Evolutionary conservation across 768 basidiomycete species (phyloP), one percentile per base, ranked within the genome.

Genomic region (Hypholoma sublateritium): DNA sequence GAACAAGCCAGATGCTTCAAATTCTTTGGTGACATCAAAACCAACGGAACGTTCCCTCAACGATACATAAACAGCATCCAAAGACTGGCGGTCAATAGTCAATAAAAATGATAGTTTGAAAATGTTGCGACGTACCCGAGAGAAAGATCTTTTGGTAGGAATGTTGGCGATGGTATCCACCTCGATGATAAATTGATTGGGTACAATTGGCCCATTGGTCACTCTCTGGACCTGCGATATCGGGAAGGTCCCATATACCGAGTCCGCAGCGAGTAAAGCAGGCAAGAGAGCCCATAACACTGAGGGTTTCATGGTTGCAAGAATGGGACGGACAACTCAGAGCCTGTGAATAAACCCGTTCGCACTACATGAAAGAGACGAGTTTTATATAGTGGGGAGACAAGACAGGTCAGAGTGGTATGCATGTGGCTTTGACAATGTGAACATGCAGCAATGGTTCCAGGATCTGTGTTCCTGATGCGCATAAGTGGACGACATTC

Each of bases 141-240:
- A 47, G 61, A 64, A 62, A 4, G 72, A 71, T 17, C 74, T 67
- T 57, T 74, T 79, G 21, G 53, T 69, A 14, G 74, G 68, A 47
- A 78, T 73, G 50, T 69, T 63, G 25, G 75, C 71, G 39, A 71
- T 37, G 42, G 59, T 62, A 49, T 83, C 79, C 16, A 86, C 76
- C 61, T 87, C 84, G 53, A 87, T 74, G 54, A 86, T 83, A 61
- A 82, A 85, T 58, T 77, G 78, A 66, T 82, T 81, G 11, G 79
- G 71, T 12, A 82, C 69, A 50, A 66, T 72, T 13, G 70, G 69
- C 16, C 74, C 58, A 44, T 74, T 77, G 9, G 73, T 70, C 13
- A 66, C 71, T 49, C 67, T 70, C 64, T 76, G 68, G 52, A 80
- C 69, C 55, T 63, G 65, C 17, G 77, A 77, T 53, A 79, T 66